Evolutionary conservation across 2,329 filamentous ascomycete species (phyloP).

Genomic region (Clarireedia paspali): DNA sequence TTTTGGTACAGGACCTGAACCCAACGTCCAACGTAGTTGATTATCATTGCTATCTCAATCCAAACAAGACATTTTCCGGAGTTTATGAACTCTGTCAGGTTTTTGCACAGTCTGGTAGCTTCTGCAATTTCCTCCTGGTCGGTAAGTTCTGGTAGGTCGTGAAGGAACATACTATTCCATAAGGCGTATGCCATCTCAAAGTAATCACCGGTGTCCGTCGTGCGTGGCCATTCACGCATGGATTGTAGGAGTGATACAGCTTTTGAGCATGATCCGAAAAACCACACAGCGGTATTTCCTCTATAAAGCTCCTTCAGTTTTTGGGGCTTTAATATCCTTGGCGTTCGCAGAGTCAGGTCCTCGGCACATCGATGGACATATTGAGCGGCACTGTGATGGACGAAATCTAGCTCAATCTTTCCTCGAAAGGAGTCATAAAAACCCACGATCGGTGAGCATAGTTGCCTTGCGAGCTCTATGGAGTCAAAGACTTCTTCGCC

Average conservation of each 20-base stretch:
- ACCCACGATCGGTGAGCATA: background rate
- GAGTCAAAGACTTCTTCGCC: background rate
- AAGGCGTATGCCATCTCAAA: slow-evolving; percentile 1
- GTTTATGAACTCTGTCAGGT: background rate
- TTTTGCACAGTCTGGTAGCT: background rate
- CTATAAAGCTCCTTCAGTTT: background rate
- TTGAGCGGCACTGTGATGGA: background rate
- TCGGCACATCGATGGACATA: background rate
- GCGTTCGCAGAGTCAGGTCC: background rate
- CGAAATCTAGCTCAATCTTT: background rate
- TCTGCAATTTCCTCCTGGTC: background rate
- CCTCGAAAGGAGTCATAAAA: background rate
- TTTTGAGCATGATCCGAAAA: background rate
- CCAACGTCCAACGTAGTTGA: background rate
- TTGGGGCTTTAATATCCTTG: background rate
- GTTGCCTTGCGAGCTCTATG: background rate
- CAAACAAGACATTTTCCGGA: background rate
- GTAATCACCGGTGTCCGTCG: background rate
- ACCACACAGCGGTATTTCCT: background rate
- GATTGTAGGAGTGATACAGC: background rate
- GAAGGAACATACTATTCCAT: background rate
- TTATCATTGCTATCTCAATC: background rate
- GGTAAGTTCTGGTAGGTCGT: background rate
- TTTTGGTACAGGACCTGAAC: background rate
- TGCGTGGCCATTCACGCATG: background rate